Evolutionary conservation across 2,329 filamentous ascomycete species (phyloP).

Genomic region (Fusarium pseudograminearum): DNA sequence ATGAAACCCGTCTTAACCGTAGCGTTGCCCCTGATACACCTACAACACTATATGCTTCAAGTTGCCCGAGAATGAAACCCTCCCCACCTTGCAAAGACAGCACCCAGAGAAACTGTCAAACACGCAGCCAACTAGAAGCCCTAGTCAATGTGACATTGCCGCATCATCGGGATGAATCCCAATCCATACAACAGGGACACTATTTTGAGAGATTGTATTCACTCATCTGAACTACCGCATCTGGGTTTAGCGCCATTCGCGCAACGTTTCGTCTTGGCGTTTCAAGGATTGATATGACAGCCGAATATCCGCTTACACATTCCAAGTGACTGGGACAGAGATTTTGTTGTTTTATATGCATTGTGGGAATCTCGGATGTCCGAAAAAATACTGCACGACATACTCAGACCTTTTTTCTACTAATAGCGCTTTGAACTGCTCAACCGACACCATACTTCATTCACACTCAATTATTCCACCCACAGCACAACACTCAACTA

Average conservation of each 20-base stretch:
- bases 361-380: neutral
- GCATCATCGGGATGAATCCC: neutral
- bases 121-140: no score
- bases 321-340: neutral
- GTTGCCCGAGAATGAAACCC: constrained; percentile 7
- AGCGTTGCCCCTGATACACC: neutral
- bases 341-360: neutral
- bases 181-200: neutral
- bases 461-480: neutral
- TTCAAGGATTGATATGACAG: constrained; percentile 4
- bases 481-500: neutral
- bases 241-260: constrained; percentile 5
- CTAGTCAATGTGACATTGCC: neutral
- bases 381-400: neutral
- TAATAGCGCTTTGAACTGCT: neutral
- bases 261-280: constrained; percentile 30
- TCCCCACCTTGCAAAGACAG: constrained; percentile 17
- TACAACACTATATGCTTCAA: constrained; percentile 15
- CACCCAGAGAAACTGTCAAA: neutral
- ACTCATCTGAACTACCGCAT: constrained; percentile 7
- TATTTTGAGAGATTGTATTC: neutral
- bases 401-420: neutral
- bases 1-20: constrained; percentile 10
- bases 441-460: neutral
- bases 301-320: constrained; percentile 13